phyloP scores from a whole-genome alignment of 176 grass and related monocot species.

The Musa schizocarpa region DNA sequence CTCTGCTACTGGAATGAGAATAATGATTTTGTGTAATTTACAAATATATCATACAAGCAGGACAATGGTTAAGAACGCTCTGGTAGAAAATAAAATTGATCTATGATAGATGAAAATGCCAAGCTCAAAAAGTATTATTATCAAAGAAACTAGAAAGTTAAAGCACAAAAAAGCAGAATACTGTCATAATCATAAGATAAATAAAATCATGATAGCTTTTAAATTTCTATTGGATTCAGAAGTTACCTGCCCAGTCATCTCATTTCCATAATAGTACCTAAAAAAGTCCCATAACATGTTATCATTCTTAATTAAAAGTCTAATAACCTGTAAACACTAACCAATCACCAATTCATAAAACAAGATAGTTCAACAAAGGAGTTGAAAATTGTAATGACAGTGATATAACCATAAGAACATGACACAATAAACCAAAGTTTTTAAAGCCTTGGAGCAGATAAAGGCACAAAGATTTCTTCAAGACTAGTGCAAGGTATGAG shows the following conservation, averaged over 20 bases:
- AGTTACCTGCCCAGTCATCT: slow-evolving; percentile 60
- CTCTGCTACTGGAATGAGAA: too few species aligned
- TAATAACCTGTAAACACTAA: not conserved
- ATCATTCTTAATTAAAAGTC: not conserved
- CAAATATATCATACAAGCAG: not conserved
- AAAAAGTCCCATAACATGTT: slow-evolving; percentile 21
- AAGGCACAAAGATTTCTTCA: too few species aligned
- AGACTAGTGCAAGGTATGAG: too few species aligned
- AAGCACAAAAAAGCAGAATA: not conserved
- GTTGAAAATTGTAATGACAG: not conserved
- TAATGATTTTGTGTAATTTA: too few species aligned
- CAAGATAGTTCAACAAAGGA: not conserved
- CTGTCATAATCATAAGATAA: not conserved
- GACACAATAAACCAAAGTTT: not conserved
- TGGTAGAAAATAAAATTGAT: too few species aligned
- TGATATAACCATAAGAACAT: not conserved
- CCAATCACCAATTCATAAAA: not conserved
- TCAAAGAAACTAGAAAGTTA: too few species aligned
- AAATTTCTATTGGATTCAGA: not conserved
- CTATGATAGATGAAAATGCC: not conserved
- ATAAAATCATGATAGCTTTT: not conserved
- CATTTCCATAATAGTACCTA: slow-evolving; percentile 68
- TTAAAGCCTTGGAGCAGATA: not conserved
- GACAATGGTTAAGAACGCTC: too few species aligned
- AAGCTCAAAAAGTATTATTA: not conserved